Base-by-base conservation (phyloP, 2,329 filamentous ascomycete genomes). In the Ophiobolus disseminans region DNA sequence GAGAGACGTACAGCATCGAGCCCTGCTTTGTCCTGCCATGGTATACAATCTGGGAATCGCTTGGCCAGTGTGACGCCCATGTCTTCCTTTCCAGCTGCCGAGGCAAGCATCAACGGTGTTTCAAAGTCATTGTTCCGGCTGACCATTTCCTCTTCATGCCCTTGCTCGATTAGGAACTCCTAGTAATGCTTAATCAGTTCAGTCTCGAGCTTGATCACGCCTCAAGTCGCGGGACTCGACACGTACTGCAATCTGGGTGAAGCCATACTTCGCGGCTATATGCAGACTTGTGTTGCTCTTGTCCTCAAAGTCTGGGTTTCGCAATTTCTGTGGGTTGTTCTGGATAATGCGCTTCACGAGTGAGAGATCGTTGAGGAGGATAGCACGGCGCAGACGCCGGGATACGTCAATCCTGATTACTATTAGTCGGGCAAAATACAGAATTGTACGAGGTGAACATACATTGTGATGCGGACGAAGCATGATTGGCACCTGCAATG, bases 211-310 rank as follows among this genome's bases (percentile, higher is more conserved):
- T 19, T 25, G 30, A 2, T 17, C 19, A 17, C 21, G 7, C 9
- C 16, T 25, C 40, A 32, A 19, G 19, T 10, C 14, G 11, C 4
- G 16, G n/a, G 14, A 10, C n/a, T 21, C 21, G 22, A 38, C 22
- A 62, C 75, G 40, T 68, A 77, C 75, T 68, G 84, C 87, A 60
- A 94, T 87, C 37, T 85, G 76, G 6, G 84, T 78, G 67, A 87
- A 83, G 42, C 90, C 91, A 47, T 91, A 79, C 6, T 83, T 84
- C 9, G 89, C 88, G 34, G 91, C 89, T 2, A 96, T 81, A 72
- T 96, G 91, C 30, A 96, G 81, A 56, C 86, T 91, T 2, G 90
- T 93, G 76, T 95, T 94, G 70, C 88, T 89, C 58, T 90, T 86
- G 53, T 86, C 80, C 3, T 85, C 83, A 61, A 84, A 82, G 72